A percentile compares a stretch with the other conserved stretches of the same genome.
Evolutionary conservation across 305 asterid genomes (phyloP).

Genomic region (Solanum hybrid): DNA sequence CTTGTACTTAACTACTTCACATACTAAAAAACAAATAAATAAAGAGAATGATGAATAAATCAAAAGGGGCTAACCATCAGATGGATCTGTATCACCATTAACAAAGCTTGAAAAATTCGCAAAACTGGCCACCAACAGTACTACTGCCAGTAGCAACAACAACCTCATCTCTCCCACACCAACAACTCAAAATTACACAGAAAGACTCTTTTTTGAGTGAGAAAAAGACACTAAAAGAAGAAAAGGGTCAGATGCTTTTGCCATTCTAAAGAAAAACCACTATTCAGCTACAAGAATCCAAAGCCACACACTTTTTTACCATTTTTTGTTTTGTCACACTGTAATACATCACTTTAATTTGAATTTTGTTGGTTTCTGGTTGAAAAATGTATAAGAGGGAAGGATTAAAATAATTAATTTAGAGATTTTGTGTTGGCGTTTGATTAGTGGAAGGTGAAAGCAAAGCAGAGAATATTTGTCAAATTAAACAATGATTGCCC

Average conservation of each 20-base stretch:
- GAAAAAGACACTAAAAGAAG: conserved; percentile 8
- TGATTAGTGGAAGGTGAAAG: background rate
- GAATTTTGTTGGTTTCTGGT: background rate
- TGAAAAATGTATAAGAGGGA: background rate
- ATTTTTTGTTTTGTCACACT: background rate
- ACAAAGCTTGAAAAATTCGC: conserved; percentile 16
- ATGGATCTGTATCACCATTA: conserved; percentile 81
- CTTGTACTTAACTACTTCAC: background rate
- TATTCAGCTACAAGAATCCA: conserved; percentile 56
- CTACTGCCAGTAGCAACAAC: conserved; percentile 24
- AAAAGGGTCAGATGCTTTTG: conserved; percentile 17
- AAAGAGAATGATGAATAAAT: background rate
- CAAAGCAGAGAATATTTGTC: background rate
- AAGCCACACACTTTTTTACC: conserved; percentile 43
- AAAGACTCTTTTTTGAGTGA: background rate
- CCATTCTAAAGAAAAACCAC: conserved; percentile 60
- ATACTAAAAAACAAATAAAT: background rate
- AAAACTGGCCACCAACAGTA: conserved; percentile 34
- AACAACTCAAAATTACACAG: background rate
- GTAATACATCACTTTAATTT: background rate
- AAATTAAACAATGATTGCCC: background rate
- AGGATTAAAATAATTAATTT: background rate
- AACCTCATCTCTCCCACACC: conserved; percentile 25
- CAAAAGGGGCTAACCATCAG: conserved; percentile 44
- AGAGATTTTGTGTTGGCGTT: background rate